These are phyloP conservation scores for Sporothrix brasiliensis DNA, from an alignment of 2,329 filamentous ascomycete genomes.

Conservation along the genomic window DNA sequence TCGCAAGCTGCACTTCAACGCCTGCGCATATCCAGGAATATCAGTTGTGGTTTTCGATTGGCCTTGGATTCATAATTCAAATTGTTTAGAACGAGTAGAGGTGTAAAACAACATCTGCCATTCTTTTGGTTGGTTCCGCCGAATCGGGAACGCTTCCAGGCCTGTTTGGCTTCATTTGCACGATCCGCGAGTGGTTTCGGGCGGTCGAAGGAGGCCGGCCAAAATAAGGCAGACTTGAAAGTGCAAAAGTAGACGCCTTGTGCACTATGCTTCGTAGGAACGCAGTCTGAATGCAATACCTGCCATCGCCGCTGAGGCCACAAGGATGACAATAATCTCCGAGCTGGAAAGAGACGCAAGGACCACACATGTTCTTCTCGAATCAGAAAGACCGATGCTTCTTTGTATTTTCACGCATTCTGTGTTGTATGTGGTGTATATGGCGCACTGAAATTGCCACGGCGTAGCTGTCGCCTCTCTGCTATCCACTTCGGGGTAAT, in stretches of 20 bases:
- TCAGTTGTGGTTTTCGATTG: neutral
- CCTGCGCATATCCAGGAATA: neutral
- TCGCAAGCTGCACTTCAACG: neutral
- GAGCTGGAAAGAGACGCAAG: too few relatives aligned
- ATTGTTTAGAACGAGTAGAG: too few relatives aligned
- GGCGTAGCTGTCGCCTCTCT: neutral
- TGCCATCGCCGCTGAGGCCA: too few relatives aligned
- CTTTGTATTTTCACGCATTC: neutral
- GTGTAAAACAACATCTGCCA: too few relatives aligned
- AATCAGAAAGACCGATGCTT: neutral
- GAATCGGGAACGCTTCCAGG: neutral
- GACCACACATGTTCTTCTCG: neutral
- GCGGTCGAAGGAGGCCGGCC: neutral
- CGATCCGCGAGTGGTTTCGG: neutral
- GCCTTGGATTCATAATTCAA: too few relatives aligned
- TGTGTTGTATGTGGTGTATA: neutral
- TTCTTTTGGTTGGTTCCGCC: too few relatives aligned
- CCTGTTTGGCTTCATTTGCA: slow-evolving; percentile 6
- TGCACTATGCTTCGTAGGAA: too few relatives aligned
- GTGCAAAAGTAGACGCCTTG: too few relatives aligned
- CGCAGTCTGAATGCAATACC: too few relatives aligned
- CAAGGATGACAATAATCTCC: too few relatives aligned
- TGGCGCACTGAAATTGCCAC: neutral
- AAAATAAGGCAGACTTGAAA: too few relatives aligned
- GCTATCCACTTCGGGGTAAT: neutral